These are phyloP conservation scores for Ascochyta rabiei DNA, from an alignment of 2,329 filamentous ascomycete genomes.

Conservation along the genomic window DNA sequence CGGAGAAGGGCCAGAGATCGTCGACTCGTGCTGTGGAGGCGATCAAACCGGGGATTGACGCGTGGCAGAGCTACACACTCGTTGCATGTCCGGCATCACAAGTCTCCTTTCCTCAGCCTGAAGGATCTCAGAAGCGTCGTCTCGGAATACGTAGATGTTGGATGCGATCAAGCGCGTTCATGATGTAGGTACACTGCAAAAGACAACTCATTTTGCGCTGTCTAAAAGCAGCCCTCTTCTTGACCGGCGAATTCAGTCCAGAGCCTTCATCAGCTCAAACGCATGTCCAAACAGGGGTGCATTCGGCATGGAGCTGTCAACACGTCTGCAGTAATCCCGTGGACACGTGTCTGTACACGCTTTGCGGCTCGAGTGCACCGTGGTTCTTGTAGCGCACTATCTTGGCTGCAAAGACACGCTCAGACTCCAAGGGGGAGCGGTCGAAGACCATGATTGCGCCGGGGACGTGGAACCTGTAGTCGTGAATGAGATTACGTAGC, in stretches of 20 bases:
- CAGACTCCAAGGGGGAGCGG: slow-evolving; percentile 17
- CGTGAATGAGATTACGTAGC: slow-evolving; percentile 36
- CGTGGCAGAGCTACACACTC: too few relatives aligned
- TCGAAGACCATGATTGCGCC: slow-evolving; percentile 41
- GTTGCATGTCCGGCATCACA: too few relatives aligned
- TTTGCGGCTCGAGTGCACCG: slow-evolving; percentile 32
- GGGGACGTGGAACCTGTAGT: slow-evolving; percentile 27
- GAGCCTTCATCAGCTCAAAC: slow-evolving; percentile 9
- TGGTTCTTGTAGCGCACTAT: slow-evolving; percentile 32
- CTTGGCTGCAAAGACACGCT: slow-evolving; percentile 17
- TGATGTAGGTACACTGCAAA: too few relatives aligned
- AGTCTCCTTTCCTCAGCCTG: too few relatives aligned
- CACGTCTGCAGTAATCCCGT: slow-evolving; percentile 45
- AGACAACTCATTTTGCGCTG: too few relatives aligned
- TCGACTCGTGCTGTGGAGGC: too few relatives aligned
- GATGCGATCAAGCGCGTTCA: too few relatives aligned
- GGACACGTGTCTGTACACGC: slow-evolving; percentile 24
- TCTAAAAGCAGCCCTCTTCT: too few relatives aligned
- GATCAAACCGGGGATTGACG: too few relatives aligned
- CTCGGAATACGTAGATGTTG: too few relatives aligned
- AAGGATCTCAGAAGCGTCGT: too few relatives aligned
- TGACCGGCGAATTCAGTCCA: not conserved
- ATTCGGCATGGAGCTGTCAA: slow-evolving; percentile 51
- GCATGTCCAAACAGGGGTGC: slow-evolving; percentile 41
- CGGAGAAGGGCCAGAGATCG: too few relatives aligned